Evolutionary conservation across 2,329 filamentous ascomycete species (phyloP), one percentile per base, ranked within the genome.

Genomic region (Lecanicillium sp.): DNA sequence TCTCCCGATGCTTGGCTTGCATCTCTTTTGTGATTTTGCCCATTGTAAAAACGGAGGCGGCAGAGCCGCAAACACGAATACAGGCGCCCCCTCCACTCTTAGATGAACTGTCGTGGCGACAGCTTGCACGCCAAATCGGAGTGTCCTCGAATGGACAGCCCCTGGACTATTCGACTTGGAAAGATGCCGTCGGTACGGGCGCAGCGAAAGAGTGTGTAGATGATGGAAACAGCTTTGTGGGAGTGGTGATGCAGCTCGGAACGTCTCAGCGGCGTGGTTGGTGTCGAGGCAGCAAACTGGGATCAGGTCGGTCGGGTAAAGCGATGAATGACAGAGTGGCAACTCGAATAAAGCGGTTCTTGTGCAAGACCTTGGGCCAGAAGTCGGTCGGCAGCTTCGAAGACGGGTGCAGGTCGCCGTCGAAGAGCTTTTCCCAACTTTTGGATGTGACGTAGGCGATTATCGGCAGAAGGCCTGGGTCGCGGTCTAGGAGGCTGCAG

Each of bases 21-120:
- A 84, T 80, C 56, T 73, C 69, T 70, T 84, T 85, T 50, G 75
- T 79, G 60, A 85, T 84, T 69, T 80, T 83, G 62, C 78, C 81
- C 82, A 85, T 85, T 60, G 57, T 81, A 73, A 72, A 67, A 63
- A 62, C 63, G 62, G 64, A 65, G 65, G 78, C 79, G 78, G 79
- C 77, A 69, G 66, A 67, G 77, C 78, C 78, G 78, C 78, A 60
- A 62, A 62, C 59, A 60, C 59, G 60, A 60, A 63, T 60, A 64
- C 66, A 67, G 68, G 61, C 68, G 72, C 74, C 77, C 75, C 77
- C 78, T 77, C 74, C 77, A 74, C 67, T 72, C 63, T 60, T 61
- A 64, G 58, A 60, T 62, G 55, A 58, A 60, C 63, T 62, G 62
- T 59, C 59, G 62, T 60, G 59, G 63, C 65, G 61, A 68, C 68